Evolutionary conservation across 495 filamentous ascomycete species (phyloP).

Genomic region (Articulospora tetracladia): DNA sequence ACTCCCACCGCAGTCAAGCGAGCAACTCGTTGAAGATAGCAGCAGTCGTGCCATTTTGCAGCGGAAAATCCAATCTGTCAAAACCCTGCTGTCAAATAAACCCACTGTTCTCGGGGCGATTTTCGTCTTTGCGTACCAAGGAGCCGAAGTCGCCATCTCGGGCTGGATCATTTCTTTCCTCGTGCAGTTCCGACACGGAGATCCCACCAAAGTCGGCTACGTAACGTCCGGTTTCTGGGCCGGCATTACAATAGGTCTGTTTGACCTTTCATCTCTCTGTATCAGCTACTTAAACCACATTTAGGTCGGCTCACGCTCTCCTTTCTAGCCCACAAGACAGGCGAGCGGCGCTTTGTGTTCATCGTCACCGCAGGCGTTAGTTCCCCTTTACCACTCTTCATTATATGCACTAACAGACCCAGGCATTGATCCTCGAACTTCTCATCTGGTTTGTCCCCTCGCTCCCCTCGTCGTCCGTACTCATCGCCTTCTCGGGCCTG

Average conservation of each 20-base stretch:
- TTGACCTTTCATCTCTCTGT: no score
- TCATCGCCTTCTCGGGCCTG: conserved; percentile 66
- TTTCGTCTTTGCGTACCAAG: conserved; percentile 80
- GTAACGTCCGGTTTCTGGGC: conserved; percentile 82
- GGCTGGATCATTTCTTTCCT: conserved; percentile 81
- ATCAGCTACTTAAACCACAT: no score
- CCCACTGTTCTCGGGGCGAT: conserved; percentile 63
- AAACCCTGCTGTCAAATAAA: conserved; percentile 42
- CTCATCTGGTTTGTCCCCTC: conserved; percentile 73
- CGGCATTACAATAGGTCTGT: conserved; percentile 67
- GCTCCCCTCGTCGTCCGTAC: conserved; percentile 62
- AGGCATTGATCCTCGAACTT: conserved; percentile 62
- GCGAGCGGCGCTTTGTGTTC: conserved; percentile 65
- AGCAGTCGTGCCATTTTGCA: conserved; percentile 27
- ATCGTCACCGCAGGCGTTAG: conserved; percentile 49
- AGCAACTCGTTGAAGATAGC: conserved; percentile 16
- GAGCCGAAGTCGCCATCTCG: conserved; percentile 73
- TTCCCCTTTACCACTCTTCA: background rate
- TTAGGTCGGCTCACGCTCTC: no score
- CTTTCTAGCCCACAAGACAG: conserved; percentile 54
- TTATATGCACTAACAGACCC: background rate
- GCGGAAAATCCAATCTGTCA: conserved; percentile 26
- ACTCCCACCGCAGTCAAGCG: conserved; percentile 17
- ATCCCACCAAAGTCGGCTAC: conserved; percentile 66
- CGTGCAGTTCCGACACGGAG: conserved; percentile 62